Conservation (phyloP, 2,329 filamentous ascomycete species). For the Fusarium austroafricanum region DNA sequence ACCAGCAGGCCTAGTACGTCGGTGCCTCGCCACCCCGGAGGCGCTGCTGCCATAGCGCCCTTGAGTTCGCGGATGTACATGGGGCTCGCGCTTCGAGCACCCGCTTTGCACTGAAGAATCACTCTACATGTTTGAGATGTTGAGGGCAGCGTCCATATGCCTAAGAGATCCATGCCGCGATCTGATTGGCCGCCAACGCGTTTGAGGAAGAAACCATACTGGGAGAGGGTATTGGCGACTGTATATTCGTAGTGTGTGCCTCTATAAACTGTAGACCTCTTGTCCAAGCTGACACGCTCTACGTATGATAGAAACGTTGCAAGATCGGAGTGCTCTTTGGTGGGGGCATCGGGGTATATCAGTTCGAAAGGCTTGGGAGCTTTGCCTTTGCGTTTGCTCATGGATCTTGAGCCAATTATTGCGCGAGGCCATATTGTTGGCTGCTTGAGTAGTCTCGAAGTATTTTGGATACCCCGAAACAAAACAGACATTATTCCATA, state of each 20-base stretch:
- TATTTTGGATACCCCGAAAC: slow-evolving; percentile 12
- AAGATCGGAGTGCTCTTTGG: slow-evolving; percentile 70
- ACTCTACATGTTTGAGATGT: slow-evolving; percentile 56
- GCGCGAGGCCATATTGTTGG: not conserved
- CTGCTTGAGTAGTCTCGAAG: not conserved
- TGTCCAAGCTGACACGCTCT: slow-evolving; percentile 64
- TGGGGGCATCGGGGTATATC: slow-evolving; percentile 60
- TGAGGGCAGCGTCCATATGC: slow-evolving; percentile 71
- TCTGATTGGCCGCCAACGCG: slow-evolving; percentile 76
- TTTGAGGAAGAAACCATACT: slow-evolving; percentile 72
- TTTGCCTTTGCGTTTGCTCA: slow-evolving; percentile 18
- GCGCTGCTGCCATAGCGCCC: slow-evolving; percentile 80
- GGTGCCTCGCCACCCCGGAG: slow-evolving; percentile 74
- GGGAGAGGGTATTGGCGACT: slow-evolving; percentile 65
- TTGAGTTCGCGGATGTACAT: slow-evolving; percentile 78
- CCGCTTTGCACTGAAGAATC: slow-evolving; percentile 77
- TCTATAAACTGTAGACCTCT: slow-evolving; percentile 69
- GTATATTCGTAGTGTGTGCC: slow-evolving; percentile 85
- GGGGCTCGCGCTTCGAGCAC: slow-evolving; percentile 64
- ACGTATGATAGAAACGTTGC: slow-evolving; percentile 74
- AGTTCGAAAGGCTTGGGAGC: slow-evolving; percentile 20
- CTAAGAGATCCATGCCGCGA: slow-evolving; percentile 79
- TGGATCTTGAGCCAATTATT: slow-evolving; percentile 5
- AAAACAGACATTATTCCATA: slow-evolving; percentile 31
- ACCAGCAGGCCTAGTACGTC: slow-evolving; percentile 78